Conservation (phyloP, 1,139 yeast genomes). For the Pneumocystis jirovecii region DNA sequence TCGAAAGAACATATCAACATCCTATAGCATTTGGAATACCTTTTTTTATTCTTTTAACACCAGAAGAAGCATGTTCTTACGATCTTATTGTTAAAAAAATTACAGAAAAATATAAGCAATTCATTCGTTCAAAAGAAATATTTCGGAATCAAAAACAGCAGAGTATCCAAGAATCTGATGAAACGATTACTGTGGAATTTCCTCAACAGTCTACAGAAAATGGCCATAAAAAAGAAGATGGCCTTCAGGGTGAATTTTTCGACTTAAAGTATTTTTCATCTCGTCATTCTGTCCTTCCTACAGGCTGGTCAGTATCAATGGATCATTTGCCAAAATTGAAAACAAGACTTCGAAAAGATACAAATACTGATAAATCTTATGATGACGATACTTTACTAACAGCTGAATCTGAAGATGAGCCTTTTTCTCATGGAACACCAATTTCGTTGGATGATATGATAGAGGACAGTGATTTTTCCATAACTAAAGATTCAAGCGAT, state of each 20-base stretch:
- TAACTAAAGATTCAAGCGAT: neutral
- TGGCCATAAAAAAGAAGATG: neutral
- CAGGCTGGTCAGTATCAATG: neutral
- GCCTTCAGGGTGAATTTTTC: neutral
- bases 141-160: neutral
- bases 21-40: constrained; percentile 48
- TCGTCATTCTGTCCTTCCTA: neutral
- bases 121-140: constrained; percentile 12
- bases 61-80: constrained; percentile 36
- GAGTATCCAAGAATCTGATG: neutral
- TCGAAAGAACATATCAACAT: constrained; percentile 13
- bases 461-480: neutral
- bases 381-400: neutral
- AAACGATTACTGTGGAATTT: neutral
- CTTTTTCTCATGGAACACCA: neutral
- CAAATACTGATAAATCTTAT: neutral
- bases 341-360: neutral
- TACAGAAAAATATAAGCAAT: constrained; percentile 12
- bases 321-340: neutral
- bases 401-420: neutral
- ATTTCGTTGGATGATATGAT: neutral
- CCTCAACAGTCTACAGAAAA: neutral
- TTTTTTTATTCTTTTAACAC: constrained; percentile 45
- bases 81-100: constrained; percentile 44
- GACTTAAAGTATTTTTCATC: neutral